A percentile compares a stretch with the other conserved stretches of the same genome.
Conservation (phyloP, 1,284 basidiomycete genomes). For the Singerocomus rubriflavus region DNA sequence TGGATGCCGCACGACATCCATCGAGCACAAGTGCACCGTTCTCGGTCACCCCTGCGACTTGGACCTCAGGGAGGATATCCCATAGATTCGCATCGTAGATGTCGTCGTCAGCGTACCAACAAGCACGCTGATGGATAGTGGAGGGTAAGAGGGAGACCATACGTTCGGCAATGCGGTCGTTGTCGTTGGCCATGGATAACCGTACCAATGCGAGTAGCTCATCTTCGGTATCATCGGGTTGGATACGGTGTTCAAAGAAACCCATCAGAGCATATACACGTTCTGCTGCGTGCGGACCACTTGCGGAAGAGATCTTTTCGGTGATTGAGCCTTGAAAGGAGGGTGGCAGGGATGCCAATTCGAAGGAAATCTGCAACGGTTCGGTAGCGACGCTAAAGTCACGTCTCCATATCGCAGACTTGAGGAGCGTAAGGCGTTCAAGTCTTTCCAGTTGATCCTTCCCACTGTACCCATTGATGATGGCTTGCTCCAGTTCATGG, state of each 20-base stretch:
- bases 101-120: constrained; percentile 21
- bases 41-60: constrained; percentile 19
- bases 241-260: constrained; percentile 21
- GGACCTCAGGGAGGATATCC: constrained; percentile 19
- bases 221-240: constrained; percentile 10
- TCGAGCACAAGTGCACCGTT: constrained; percentile 20
- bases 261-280: constrained; percentile 22
- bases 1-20: constrained; percentile 14
- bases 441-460: constrained; percentile 12
- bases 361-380: background rate
- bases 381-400: background rate
- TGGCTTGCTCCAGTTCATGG: background rate
- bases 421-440: constrained; percentile 16
- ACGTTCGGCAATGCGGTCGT: constrained; percentile 19
- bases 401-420: constrained; percentile 20
- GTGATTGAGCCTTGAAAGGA: too few relatives aligned
- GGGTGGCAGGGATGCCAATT: background rate
- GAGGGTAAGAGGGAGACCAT: constrained; percentile 20
- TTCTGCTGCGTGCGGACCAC: constrained; percentile 14
- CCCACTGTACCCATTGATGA: background rate
- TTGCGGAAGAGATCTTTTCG: background rate
- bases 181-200: constrained; percentile 24
- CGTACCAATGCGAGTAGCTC: constrained; percentile 20
- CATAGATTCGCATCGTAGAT: constrained; percentile 16
- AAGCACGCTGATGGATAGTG: background rate